These are phyloP conservation scores for Rutidosis leptorrhynchoides DNA, from an alignment of 129 eudicot species.

Conservation along the genomic window DNA sequence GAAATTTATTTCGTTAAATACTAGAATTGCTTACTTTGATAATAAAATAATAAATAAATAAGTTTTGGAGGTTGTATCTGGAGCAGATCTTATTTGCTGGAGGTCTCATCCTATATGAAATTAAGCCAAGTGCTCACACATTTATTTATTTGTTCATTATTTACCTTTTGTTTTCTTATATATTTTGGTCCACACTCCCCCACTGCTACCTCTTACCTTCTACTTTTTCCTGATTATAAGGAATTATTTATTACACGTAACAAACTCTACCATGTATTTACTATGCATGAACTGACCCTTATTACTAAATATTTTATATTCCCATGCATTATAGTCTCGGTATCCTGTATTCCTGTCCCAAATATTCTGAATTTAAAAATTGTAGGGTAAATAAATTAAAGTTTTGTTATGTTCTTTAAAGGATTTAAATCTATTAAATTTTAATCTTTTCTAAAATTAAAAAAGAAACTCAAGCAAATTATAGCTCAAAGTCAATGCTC, in stretches of 20 bases:
- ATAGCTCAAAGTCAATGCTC: background rate
- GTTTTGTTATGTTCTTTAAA: no score
- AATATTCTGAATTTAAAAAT: no score
- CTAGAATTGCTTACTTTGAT: background rate
- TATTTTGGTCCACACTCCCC: constrained; percentile 1
- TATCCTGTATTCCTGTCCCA: no score
- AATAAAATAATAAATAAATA: background rate
- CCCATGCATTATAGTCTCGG: background rate
- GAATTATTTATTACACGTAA: constrained; percentile 6
- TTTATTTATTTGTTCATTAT: background rate
- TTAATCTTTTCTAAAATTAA: no score
- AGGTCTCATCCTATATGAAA: constrained; percentile 28
- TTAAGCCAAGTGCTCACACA: constrained; percentile 8
- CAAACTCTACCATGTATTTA: background rate
- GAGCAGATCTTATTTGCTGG: constrained; percentile 19
- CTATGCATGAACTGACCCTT: constrained; percentile 1
- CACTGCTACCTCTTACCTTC: background rate
- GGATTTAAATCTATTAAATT: no score
- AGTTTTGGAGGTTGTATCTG: constrained; percentile 31
- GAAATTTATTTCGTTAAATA: background rate
- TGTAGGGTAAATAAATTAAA: no score
- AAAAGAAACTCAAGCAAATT: background rate
- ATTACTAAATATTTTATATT: background rate
- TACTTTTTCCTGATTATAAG: constrained; percentile 12
- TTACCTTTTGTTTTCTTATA: constrained; percentile 12